A percentile compares a stretch with the other conserved stretches of the same genome.
phyloP scores from a whole-genome alignment of 202 grass and related monocot genomes.

The Thinopyrum obtusiflorum region DNA sequence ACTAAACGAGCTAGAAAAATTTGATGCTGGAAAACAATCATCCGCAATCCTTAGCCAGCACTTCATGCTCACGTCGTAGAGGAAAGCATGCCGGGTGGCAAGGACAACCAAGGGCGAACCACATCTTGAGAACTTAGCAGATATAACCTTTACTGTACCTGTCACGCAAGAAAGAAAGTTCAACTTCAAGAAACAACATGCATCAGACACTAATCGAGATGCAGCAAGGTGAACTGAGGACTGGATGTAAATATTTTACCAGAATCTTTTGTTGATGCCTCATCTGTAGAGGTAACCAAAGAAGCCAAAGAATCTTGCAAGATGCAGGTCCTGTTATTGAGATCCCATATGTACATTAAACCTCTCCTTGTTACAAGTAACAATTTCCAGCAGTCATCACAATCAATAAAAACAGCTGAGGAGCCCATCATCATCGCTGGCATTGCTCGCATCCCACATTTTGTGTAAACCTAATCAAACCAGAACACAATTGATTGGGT shows the following conservation, averaged over 20 bases:
- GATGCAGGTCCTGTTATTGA: conserved; percentile 70
- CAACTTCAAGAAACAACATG: conserved; percentile 9
- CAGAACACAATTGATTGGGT: background rate
- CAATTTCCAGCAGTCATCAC: conserved; percentile 82
- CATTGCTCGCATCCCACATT: conserved; percentile 82
- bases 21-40: conserved; percentile 87
- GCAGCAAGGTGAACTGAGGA: background rate
- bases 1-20: conserved; percentile 76
- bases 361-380: conserved; percentile 92
- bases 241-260: conserved; percentile 51
- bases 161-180: conserved; percentile 32
- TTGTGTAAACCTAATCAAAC: conserved; percentile 83
- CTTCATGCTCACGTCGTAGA: conserved; percentile 78
- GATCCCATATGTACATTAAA: conserved; percentile 80
- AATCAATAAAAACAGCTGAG: conserved; percentile 83
- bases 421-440: conserved; percentile 95
- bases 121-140: conserved; percentile 86
- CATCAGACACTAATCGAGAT: conserved; percentile 9
- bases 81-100: conserved; percentile 70
- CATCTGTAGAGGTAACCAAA: conserved; percentile 58
- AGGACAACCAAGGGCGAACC: conserved; percentile 84
- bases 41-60: conserved; percentile 97
- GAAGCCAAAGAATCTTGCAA: conserved; percentile 83
- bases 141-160: conserved; percentile 87
- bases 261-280: conserved; percentile 55